Evolutionary conservation across 2,329 filamentous ascomycete species (phyloP), one percentile per base, ranked within the genome.

Genomic region (Aciculosporium take): DNA sequence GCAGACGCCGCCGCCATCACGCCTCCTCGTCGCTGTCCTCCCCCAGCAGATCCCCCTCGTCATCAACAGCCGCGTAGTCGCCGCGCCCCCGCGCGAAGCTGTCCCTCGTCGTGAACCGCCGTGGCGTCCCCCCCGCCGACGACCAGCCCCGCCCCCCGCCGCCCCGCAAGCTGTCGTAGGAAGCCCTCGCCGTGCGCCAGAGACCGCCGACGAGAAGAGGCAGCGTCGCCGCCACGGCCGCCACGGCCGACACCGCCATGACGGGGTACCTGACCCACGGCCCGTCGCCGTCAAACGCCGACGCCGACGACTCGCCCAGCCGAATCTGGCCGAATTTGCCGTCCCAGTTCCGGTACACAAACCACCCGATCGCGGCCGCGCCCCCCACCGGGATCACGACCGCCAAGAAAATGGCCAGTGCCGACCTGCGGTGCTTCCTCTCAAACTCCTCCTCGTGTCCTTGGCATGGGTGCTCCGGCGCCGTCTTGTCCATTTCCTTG

Each of bases 11-110:
- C n/a, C n/a, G 3, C 9, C 5, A 12, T 59, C 48, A 66, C 30
- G 81, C 83, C 46, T 95, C 89, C 55, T 95, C 87, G 49, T 95
- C 89, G 50, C 86, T 87, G 45, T 94, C 88, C 51, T 95, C 89
- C 1, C 91, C 91, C 28, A 98, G 65, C 50, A 98, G 66, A 66
- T 96, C 89, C 37, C 89, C 89, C 59, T 96, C 91, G 56, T 96
- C 84, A 53, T 94, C 87, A 39, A 94, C 86, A 53, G 81, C 73
- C 13, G 80, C 76, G 59, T 96, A 96, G 59, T 94, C 85, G n/a
- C 83, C 81, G 42, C 84, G 74, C 1, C 85, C 82, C 43, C 87
- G 75, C 5, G 87, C 83, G 63, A 98, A 98, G 46, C 84, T 89
- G 54, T 84, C 84, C 45, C 93, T 71, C 38, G 84, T 94, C 13